Conservation (phyloP, 495 filamentous ascomycete genomes). For the Penicillium verhagenii region DNA sequence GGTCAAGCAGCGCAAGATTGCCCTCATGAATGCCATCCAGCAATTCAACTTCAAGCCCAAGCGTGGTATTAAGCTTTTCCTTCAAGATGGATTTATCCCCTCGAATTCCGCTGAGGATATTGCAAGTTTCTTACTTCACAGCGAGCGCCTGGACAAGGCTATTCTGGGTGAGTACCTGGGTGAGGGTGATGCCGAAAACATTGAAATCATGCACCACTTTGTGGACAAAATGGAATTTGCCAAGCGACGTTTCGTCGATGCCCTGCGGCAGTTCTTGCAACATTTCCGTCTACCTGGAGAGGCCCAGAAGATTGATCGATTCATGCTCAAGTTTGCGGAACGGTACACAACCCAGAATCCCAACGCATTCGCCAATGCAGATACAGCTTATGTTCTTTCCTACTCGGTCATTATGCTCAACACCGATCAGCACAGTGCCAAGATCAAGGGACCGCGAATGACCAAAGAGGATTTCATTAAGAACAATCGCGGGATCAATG, state of each 20-base stretch:
- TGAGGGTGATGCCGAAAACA: conserved; percentile 86
- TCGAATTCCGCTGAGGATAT: conserved; percentile 77
- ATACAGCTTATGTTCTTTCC: conserved; percentile 92
- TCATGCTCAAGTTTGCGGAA: conserved; percentile 99
- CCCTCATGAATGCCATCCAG: conserved; percentile 79
- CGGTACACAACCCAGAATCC: conserved; percentile 93
- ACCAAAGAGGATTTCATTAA: conserved; percentile 96
- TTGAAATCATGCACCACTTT: conserved; percentile 98
- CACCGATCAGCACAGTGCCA: conserved; percentile 89
- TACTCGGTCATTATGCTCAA: conserved; percentile 98
- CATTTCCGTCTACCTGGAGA: conserved; percentile 94
- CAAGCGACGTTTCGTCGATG: conserved; percentile 91
- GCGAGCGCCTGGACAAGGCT: conserved; percentile 80
- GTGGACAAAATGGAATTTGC: conserved; percentile 94
- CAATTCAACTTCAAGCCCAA: conserved; percentile 99
- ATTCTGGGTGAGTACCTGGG: conserved; percentile 94
- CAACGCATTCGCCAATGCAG: conserved; percentile 95
- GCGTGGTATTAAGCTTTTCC: conserved; percentile 78
- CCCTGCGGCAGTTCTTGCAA: conserved; percentile 87
- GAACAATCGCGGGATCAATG: conserved; percentile 98
- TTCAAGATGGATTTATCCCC: conserved; percentile 82
- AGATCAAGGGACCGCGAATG: conserved; percentile 81
- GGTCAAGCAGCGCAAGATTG: conserved; percentile 91
- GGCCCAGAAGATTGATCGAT: conserved; percentile 98
- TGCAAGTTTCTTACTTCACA: conserved; percentile 73